Percentiles rank a stretch among this genome's conserved stretches.
phyloP scores from a whole-genome alignment of 2,329 filamentous ascomycete genomes.

The Diaporthe destruens region DNA sequence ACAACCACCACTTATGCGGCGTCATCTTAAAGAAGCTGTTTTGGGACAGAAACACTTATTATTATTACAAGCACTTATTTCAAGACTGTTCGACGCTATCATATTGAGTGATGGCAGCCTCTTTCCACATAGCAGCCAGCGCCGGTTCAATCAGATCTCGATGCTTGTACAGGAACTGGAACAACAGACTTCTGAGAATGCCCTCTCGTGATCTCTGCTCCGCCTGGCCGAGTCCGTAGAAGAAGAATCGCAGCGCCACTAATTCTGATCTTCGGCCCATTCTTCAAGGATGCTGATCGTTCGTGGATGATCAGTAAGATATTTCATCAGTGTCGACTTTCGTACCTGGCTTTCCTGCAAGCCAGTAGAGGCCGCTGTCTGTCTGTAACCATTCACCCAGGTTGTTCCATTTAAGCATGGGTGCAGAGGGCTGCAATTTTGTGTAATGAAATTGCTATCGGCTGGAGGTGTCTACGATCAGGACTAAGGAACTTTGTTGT shows the following conservation, averaged over 20 bases:
- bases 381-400: slow-evolving; percentile 1
- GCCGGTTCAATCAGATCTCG: neutral
- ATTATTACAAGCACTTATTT: too few species aligned
- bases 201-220: slow-evolving; percentile 20
- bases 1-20: too few species aligned
- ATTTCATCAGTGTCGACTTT: slow-evolving; percentile 29
- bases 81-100: too few species aligned
- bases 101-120: too few species aligned
- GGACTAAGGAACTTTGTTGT: too few species aligned
- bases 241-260: neutral
- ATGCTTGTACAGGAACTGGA: neutral
- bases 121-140: too few species aligned
- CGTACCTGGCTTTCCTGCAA: slow-evolving; percentile 20
- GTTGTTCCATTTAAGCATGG: neutral
- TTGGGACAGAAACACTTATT: too few species aligned
- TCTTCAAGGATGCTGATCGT: neutral
- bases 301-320: neutral
- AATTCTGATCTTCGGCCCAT: neutral
- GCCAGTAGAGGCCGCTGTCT: neutral
- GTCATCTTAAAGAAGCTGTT: neutral
- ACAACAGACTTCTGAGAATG: neutral
- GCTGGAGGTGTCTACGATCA: too few species aligned
- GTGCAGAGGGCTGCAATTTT: neutral
- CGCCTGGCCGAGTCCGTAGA: neutral
- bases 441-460: too few species aligned